Conservation (phyloP, 2,329 filamentous ascomycete genomes). For the Venturia pyrina region DNA sequence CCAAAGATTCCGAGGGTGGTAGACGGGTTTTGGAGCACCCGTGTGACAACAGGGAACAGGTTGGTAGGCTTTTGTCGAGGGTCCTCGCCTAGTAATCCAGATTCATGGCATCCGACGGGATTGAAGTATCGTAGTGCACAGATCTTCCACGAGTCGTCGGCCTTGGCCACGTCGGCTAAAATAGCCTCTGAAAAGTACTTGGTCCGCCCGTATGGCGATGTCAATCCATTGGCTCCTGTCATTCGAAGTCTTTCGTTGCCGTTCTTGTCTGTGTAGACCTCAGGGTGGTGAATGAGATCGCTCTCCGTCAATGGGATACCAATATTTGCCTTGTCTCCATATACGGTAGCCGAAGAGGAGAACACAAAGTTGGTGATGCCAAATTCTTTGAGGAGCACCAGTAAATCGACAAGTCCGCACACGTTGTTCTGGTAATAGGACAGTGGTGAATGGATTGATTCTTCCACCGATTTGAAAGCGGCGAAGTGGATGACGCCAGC, state of each 20-base stretch:
- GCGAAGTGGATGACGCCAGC: slow-evolving; percentile 60
- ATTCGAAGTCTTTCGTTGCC: slow-evolving; percentile 33
- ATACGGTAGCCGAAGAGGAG: slow-evolving; percentile 58
- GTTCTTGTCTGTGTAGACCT: slow-evolving; percentile 35
- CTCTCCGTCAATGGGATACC: slow-evolving; percentile 46
- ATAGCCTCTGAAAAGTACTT: slow-evolving; percentile 62
- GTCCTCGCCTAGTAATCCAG: slow-evolving; percentile 54
- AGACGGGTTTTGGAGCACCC: slow-evolving; percentile 47
- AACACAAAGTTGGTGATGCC: slow-evolving; percentile 58
- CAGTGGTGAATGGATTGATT: slow-evolving; percentile 51
- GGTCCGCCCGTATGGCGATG: slow-evolving; percentile 55
- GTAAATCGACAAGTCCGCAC: slow-evolving; percentile 50
- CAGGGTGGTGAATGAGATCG: slow-evolving; percentile 41
- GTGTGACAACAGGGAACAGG: slow-evolving; percentile 53
- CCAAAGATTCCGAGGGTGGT: slow-evolving; percentile 51
- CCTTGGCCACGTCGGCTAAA: slow-evolving; percentile 48
- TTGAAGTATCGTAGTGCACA: slow-evolving; percentile 59
- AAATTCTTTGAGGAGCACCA: slow-evolving; percentile 46
- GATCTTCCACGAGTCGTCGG: slow-evolving; percentile 53
- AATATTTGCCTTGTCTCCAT: slow-evolving; percentile 37
- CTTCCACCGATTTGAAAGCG: slow-evolving; percentile 55
- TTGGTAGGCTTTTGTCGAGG: slow-evolving; percentile 53
- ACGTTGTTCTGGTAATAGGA: slow-evolving; percentile 62
- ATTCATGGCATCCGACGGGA: slow-evolving; percentile 55
- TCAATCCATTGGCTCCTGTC: slow-evolving; percentile 46